Evolutionary conservation across 768 basidiomycete species (phyloP), one percentile per base, ranked within the genome.

Genomic region (Naganishia vaughanmartiniae): DNA sequence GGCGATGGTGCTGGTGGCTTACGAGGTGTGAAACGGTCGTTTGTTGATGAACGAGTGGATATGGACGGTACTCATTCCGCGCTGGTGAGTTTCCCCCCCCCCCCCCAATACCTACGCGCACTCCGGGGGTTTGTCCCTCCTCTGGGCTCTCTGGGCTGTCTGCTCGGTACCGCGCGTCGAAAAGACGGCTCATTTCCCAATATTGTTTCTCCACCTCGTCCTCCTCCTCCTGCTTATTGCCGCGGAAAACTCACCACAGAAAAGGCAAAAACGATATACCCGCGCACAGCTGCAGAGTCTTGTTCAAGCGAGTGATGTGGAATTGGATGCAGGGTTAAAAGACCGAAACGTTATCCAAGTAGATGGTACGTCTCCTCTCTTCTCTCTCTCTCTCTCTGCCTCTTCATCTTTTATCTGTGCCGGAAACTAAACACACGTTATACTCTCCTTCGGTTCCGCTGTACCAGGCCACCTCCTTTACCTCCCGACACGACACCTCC

Each of bases 261-360:
- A 67, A 31, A 45, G 53, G 34, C 42, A 78, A 71, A 75, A 77
- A 55, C 73, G 75, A 31, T 78, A 87, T 74, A 86, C 88, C 0
- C 89, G 89, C 73, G 84, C 86, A 9, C 86, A 89, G 55, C 87
- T 90, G 4, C 83, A 83, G 56, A 79, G 81, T 10, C 85, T 87
- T 58, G 85, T 94, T 7, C 93, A 96, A 76, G 91, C 93, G 4
- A 92, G 91, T 77, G 89, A 93, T 68, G 81, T 76, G 0, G 93
- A 96, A 78, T 81, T 96, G 26, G 83, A 83, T 9, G 79, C 73
- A 21, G 91, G 89, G 0, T 80, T 96, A 34, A 85, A 82, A 65
- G 86, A 87, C n/a, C 84, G 85, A 53, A 88, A 88, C 5, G 86
- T 97, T 30, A 87, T 96, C 19, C 83, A 87, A 58, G 83, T 93